Conservation (phyloP, 805 yeast species). For the Starmerella tilneyi region DNA sequence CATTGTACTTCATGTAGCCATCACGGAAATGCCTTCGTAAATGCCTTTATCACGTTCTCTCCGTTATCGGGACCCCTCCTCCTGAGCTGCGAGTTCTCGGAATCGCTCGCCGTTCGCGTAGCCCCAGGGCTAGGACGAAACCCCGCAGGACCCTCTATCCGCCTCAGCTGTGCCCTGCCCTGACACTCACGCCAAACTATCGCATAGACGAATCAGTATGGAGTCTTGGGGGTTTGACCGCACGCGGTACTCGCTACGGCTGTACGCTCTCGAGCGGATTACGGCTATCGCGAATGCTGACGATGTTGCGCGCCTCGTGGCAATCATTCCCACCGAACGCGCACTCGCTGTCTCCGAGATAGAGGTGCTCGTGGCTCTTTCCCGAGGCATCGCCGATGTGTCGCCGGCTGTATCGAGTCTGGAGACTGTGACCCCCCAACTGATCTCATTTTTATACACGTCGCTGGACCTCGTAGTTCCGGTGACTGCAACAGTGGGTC, state of each 20-base stretch:
- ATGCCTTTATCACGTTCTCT: no score
- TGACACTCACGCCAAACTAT: background rate
- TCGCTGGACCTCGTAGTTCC: slow-evolving; percentile 1
- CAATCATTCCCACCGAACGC: slow-evolving; percentile 13
- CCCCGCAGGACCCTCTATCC: no score
- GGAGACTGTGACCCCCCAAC: background rate
- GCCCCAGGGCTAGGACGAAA: no score
- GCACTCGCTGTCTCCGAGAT: slow-evolving; percentile 31
- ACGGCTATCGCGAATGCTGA: slow-evolving; percentile 20
- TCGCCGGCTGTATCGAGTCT: background rate
- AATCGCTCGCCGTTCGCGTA: no score
- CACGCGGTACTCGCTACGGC: slow-evolving; percentile 18
- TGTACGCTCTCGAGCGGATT: slow-evolving; percentile 21
- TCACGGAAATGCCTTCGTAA: no score
- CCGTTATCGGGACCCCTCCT: no score
- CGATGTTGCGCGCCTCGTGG: slow-evolving; percentile 18
- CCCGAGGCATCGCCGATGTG: slow-evolving; percentile 28
- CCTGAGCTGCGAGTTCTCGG: no score
- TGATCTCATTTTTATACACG: background rate
- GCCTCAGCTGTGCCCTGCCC: background rate
- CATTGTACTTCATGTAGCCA: no score
- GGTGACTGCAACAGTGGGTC: background rate
- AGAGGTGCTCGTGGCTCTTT: slow-evolving; percentile 49
- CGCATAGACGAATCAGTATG: slow-evolving; percentile 13
- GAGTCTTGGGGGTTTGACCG: slow-evolving; percentile 24